phyloP scores from a whole-genome alignment of 1,139 yeast species.

The Yamadazyma epiphylla region DNA sequence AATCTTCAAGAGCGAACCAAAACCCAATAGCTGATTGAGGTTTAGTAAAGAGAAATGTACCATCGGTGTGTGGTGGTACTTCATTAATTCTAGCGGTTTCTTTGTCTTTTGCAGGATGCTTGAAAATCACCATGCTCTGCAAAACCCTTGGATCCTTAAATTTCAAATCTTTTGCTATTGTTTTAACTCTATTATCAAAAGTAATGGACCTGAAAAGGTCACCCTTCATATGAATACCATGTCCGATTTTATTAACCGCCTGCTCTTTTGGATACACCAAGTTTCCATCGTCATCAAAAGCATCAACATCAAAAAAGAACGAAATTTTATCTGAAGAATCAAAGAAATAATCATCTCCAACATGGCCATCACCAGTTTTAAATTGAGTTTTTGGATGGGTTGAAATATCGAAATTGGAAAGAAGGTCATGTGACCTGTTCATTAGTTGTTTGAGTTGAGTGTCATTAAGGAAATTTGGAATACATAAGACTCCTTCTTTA shows the following conservation, averaged over 20 bases:
- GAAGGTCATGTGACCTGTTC: slow-evolving; percentile 39
- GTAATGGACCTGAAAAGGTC: slow-evolving; percentile 47
- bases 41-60: slow-evolving; percentile 64
- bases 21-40: slow-evolving; percentile 76
- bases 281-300: slow-evolving; percentile 51
- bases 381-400: slow-evolving; percentile 72
- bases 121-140: slow-evolving; percentile 78
- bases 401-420: slow-evolving; percentile 47
- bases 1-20: slow-evolving; percentile 81
- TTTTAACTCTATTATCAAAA: slow-evolving; percentile 45
- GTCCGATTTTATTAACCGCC: slow-evolving; percentile 78
- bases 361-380: slow-evolving; percentile 63
- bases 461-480: slow-evolving; percentile 49
- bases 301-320: slow-evolving; percentile 71
- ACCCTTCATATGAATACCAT: slow-evolving; percentile 62
- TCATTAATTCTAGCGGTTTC: slow-evolving; percentile 50
- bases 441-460: slow-evolving; percentile 40
- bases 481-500: slow-evolving; percentile 59
- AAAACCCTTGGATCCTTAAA: slow-evolving; percentile 66
- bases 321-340: slow-evolving; percentile 67
- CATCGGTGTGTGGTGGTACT: slow-evolving; percentile 81
- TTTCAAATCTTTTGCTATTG: slow-evolving; percentile 50
- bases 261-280: slow-evolving; percentile 49
- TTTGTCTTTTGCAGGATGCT: slow-evolving; percentile 48
- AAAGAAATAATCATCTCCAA: slow-evolving; percentile 72